Evolutionary conservation across 768 basidiomycete genomes (phyloP).

Genomic region (Boletus pseudo-olivaceus): DNA sequence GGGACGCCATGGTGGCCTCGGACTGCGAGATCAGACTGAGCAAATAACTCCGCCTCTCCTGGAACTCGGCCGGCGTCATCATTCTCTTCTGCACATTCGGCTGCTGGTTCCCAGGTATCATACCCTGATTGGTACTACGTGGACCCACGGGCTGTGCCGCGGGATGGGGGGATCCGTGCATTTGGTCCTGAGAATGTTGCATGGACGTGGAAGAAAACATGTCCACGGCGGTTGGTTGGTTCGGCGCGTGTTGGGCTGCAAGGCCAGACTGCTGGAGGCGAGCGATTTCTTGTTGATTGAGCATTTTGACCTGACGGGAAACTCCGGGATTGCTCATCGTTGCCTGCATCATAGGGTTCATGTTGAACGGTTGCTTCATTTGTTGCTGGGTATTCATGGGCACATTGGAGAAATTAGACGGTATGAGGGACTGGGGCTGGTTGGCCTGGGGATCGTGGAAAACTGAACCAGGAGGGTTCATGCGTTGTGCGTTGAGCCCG

Average conservation of each 20-base stretch:
- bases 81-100: slow-evolving; percentile 26
- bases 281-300: slow-evolving; percentile 39
- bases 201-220: slow-evolving; percentile 49
- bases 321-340: slow-evolving; percentile 28
- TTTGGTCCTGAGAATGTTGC: slow-evolving; percentile 36
- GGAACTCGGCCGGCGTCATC: slow-evolving; percentile 20
- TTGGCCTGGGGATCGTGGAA: slow-evolving; percentile 36
- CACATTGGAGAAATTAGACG: slow-evolving; percentile 39
- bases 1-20: slow-evolving; percentile 9
- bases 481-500: slow-evolving; percentile 33
- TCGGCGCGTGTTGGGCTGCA: slow-evolving; percentile 34
- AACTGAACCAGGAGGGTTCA: slow-evolving; percentile 34
- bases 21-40: slow-evolving; percentile 5
- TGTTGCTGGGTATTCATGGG: slow-evolving; percentile 35
- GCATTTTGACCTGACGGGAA: slow-evolving; percentile 42
- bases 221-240: slow-evolving; percentile 39
- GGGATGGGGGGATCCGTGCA: slow-evolving; percentile 50
- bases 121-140: slow-evolving; percentile 20
- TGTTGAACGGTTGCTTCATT: slow-evolving; percentile 29
- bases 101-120: slow-evolving; percentile 18
- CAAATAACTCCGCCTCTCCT: slow-evolving; percentile 21
- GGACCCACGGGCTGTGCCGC: slow-evolving; percentile 20
- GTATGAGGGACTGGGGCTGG: slow-evolving; percentile 30
- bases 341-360: slow-evolving; percentile 38
- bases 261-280: slow-evolving; percentile 33